Percentiles rank a stretch among this genome's conserved stretches.
These are phyloP conservation scores for Sugiyamaella mastotermitis DNA, from an alignment of 805 yeast genomes.

Conservation along the genomic window DNA sequence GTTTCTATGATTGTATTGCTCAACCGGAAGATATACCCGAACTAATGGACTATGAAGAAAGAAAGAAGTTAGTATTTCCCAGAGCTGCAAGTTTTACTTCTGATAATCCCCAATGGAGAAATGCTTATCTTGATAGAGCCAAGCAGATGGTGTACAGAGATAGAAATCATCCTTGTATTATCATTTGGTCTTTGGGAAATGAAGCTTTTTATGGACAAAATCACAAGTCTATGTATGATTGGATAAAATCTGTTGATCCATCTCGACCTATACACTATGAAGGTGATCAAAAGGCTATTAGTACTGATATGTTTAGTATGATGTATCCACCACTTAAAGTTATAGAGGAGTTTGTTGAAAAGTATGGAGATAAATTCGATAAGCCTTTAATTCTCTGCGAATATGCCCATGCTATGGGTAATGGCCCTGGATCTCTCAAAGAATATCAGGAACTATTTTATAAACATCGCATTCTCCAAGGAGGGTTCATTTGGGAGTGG, in stretches of 20 bases:
- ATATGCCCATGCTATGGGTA: conserved; percentile 37
- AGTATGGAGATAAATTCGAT: conserved; percentile 9
- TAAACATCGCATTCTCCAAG: conserved; percentile 28
- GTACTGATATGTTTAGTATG: conserved; percentile 28
- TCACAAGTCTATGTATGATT: conserved; percentile 28
- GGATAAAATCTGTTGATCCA: conserved; percentile 25
- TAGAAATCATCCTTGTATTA: conserved; percentile 31
- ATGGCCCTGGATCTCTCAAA: conserved; percentile 32
- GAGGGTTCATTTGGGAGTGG: conserved; percentile 39
- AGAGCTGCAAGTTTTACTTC: conserved; percentile 23
- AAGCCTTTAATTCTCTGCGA: conserved; percentile 34
- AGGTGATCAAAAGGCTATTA: conserved; percentile 19
- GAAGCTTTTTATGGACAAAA: conserved; percentile 34
- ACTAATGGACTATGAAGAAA: conserved; percentile 7
- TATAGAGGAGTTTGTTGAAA: conserved; percentile 21
- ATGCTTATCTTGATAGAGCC: conserved; percentile 33
- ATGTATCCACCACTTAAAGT: conserved; percentile 30
- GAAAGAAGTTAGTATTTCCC: too few species aligned
- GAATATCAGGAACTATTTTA: conserved; percentile 33
- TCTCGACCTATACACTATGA: conserved; percentile 34
- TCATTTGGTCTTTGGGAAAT: conserved; percentile 38
- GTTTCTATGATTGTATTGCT: conserved; percentile 23
- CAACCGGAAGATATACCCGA: conserved; percentile 13
- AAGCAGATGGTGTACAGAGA: conserved; percentile 30
- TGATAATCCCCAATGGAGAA: conserved; percentile 31